These are phyloP conservation scores for Colletotrichum costaricense DNA, from an alignment of 2,329 filamentous ascomycete species.

Conservation along the genomic window DNA sequence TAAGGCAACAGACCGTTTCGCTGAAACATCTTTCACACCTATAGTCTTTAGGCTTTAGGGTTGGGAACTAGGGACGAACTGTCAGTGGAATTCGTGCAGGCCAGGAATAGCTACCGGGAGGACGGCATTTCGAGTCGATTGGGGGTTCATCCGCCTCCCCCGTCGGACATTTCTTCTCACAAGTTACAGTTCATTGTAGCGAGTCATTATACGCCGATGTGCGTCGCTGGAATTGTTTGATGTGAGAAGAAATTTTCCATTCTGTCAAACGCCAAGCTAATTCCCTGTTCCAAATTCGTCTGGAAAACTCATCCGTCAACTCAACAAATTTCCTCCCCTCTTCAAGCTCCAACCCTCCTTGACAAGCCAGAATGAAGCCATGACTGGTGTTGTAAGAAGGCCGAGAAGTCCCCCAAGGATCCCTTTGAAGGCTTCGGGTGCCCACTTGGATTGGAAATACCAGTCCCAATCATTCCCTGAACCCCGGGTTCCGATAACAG, in stretches of 20 bases:
- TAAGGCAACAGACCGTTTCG: too few species aligned
- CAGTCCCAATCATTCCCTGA: conserved; percentile 52
- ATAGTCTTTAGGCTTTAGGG: too few species aligned
- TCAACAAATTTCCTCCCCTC: background rate
- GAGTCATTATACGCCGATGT: background rate
- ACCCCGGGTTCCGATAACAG: conserved; percentile 47
- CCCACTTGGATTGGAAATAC: conserved; percentile 55
- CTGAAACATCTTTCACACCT: too few species aligned
- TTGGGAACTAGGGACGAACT: too few species aligned
- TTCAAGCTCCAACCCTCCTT: conserved; percentile 58
- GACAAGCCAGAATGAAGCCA: conserved; percentile 62
- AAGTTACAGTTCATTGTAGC: background rate
- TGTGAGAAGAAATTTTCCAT: background rate
- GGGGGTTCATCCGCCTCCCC: background rate
- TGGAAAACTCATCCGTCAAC: background rate
- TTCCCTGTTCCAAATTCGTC: background rate
- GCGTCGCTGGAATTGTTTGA: background rate
- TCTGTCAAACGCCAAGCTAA: background rate
- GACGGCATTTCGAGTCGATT: too few species aligned
- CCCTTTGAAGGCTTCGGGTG: conserved; percentile 62
- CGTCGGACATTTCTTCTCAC: background rate
- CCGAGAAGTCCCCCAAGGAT: conserved; percentile 59
- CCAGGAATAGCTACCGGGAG: too few species aligned
- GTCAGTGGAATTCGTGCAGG: background rate
- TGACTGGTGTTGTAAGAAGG: conserved; percentile 58